Conservation (phyloP, 2,329 filamentous ascomycete species). For the Colletotrichum neosansevieriae region DNA sequence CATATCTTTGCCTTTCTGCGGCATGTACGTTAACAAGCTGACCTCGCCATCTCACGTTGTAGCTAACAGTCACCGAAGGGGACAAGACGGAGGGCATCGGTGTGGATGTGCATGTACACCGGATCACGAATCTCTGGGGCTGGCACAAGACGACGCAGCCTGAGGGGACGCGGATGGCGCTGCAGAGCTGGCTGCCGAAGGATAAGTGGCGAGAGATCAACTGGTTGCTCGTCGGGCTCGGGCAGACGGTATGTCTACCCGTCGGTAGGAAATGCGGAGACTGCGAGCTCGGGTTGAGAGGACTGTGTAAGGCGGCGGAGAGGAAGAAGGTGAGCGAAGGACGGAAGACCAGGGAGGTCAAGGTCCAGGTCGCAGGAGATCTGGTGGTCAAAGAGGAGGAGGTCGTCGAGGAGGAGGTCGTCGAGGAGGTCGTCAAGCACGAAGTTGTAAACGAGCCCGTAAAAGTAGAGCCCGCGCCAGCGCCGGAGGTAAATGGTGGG, state of each 20-base stretch:
- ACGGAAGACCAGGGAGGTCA: conserved; percentile 59
- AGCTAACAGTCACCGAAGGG: conserved; percentile 42
- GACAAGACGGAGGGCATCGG: conserved; percentile 79
- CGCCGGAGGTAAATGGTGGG: background rate
- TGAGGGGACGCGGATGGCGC: conserved; percentile 80
- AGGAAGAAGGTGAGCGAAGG: conserved; percentile 71
- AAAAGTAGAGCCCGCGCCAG: background rate
- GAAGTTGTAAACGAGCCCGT: conserved; percentile 10
- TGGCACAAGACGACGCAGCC: conserved; percentile 87
- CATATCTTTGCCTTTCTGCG: conserved; percentile 85
- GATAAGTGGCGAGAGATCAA: conserved; percentile 96
- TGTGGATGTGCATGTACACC: conserved; percentile 94
- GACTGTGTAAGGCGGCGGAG: conserved; percentile 81
- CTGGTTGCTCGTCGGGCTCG: conserved; percentile 86
- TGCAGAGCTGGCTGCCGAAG: conserved; percentile 85
- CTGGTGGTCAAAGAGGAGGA: conserved; percentile 41
- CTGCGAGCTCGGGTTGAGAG: conserved; percentile 81
- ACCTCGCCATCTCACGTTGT: no score
- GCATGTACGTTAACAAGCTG: conserved; percentile 56
- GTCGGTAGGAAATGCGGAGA: conserved; percentile 85
- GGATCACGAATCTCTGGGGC: conserved; percentile 93
- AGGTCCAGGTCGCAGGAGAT: conserved; percentile 43
- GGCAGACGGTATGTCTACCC: conserved; percentile 87
- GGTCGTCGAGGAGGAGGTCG: conserved; percentile 49
- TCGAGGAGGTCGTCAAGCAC: conserved; percentile 47